A percentile compares a stretch with the other conserved stretches of the same genome.
These are phyloP conservation scores for Backusella circina DNA, from an alignment of 192 early-diverging fungal genomes.

Conservation along the genomic window DNA sequence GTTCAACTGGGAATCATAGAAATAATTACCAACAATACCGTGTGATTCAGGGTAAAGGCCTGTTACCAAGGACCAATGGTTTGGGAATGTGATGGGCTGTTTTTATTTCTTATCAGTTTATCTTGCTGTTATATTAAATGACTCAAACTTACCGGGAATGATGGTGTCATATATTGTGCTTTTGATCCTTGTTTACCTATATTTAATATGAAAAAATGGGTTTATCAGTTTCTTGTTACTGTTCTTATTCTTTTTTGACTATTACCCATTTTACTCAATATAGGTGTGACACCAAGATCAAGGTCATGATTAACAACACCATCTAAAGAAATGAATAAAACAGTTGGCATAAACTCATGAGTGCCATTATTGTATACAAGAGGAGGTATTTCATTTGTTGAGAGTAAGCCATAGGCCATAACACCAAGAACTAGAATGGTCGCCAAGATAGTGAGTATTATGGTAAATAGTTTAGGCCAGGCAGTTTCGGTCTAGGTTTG, in stretches of 20 bases:
- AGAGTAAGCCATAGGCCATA: not conserved
- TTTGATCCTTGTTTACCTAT: conserved; percentile 46
- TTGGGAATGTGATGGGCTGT: conserved; percentile 81
- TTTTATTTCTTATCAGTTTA: not conserved
- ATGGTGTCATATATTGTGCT: conserved; percentile 64
- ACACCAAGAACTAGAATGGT: not conserved
- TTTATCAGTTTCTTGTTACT: not conserved
- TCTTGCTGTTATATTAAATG: not conserved
- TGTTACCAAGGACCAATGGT: conserved; percentile 89
- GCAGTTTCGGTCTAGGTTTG: not conserved
- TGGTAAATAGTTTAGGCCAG: not conserved
- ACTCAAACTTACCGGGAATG: conserved; percentile 55
- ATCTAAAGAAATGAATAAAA: conserved; percentile 85
- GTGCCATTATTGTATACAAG: conserved; percentile 60
- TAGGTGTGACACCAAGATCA: conserved; percentile 69
- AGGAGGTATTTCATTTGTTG: conserved; percentile 23
- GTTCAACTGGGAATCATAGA: conserved; percentile 71
- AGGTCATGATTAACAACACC: conserved; percentile 85
- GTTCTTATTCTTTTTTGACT: conserved; percentile 36
- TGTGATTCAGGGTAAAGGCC: conserved; percentile 90
- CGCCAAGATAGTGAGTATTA: not conserved
- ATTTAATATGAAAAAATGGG: not conserved
- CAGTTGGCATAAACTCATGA: conserved; percentile 59
- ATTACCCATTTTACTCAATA: conserved; percentile 59
- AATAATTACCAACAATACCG: conserved; percentile 87